Evolutionary conservation across 1,139 yeast genomes (phyloP).

Genomic region (Diutina catenulata): DNA sequence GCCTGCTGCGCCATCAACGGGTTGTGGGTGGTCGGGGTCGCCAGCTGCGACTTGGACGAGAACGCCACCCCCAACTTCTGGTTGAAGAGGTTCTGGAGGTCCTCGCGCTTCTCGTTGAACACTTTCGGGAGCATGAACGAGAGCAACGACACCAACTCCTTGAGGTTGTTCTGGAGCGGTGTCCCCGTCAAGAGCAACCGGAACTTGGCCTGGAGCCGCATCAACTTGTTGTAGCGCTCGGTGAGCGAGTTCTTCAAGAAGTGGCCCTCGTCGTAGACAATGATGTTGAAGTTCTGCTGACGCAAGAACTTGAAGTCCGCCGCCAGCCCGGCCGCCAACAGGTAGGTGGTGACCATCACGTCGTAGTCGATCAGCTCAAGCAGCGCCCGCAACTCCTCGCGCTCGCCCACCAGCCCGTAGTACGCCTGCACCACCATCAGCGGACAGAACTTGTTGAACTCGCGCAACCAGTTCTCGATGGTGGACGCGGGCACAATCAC

Average conservation of each 20-base stretch:
- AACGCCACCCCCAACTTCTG: slow-evolving; percentile 31
- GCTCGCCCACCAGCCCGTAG: slow-evolving; percentile 77
- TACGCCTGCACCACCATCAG: slow-evolving; percentile 75
- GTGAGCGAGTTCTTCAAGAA: slow-evolving; percentile 83
- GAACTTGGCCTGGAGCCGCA: slow-evolving; percentile 72
- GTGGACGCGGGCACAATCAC: slow-evolving; percentile 96
- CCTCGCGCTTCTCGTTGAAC: slow-evolving; percentile 74
- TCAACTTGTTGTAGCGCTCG: slow-evolving; percentile 76
- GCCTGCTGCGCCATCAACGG: slow-evolving; percentile 88
- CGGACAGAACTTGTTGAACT: slow-evolving; percentile 84
- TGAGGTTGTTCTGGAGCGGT: slow-evolving; percentile 85
- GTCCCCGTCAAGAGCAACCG: slow-evolving; percentile 89
- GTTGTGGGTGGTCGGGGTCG: slow-evolving; percentile 40
- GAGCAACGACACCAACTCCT: slow-evolving; percentile 78
- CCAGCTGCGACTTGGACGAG: slow-evolving; percentile 42
- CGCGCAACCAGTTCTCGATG: slow-evolving; percentile 94
- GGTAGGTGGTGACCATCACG: slow-evolving; percentile 89
- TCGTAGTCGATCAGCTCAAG: slow-evolving; percentile 60
- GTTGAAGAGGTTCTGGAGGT: slow-evolving; percentile 68
- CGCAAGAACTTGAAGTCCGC: slow-evolving; percentile 72
- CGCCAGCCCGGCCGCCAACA: slow-evolving; percentile 79
- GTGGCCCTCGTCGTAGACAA: slow-evolving; percentile 96
- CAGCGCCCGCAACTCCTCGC: slow-evolving; percentile 72
- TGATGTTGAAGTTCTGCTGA: slow-evolving; percentile 65
- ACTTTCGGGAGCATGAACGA: slow-evolving; percentile 83